Conservation (phyloP, 2,329 filamentous ascomycete genomes). For the Ophiostoma piceae region DNA sequence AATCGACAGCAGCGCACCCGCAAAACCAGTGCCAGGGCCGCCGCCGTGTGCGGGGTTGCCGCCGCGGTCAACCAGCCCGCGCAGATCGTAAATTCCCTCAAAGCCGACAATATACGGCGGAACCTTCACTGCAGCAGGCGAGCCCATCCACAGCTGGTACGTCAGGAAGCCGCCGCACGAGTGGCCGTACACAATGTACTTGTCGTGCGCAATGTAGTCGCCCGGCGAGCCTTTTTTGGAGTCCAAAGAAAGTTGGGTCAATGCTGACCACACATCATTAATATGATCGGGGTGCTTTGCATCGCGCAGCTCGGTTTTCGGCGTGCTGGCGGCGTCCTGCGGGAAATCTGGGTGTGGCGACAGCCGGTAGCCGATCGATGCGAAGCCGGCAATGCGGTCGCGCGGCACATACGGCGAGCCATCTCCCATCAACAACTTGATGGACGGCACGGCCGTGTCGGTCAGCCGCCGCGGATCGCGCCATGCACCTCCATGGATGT, state of each 20-base stretch:
- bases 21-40: slow-evolving; percentile 41
- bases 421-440: slow-evolving; percentile 21
- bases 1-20: slow-evolving; percentile 31
- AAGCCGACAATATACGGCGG: slow-evolving; percentile 51
- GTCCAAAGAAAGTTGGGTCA: slow-evolving; percentile 45
- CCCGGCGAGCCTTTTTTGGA: slow-evolving; percentile 29
- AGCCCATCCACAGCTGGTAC: slow-evolving; percentile 52
- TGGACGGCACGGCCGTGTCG: slow-evolving; percentile 42
- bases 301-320: slow-evolving; percentile 35
- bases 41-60: slow-evolving; percentile 42
- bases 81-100: slow-evolving; percentile 63
- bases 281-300: slow-evolving; percentile 58
- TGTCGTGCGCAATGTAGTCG: slow-evolving; percentile 28
- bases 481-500: slow-evolving; percentile 61
- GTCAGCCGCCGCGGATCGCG: slow-evolving; percentile 51
- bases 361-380: slow-evolving; percentile 61
- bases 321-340: slow-evolving; percentile 39
- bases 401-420: slow-evolving; percentile 40
- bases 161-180: slow-evolving; percentile 60
- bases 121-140: not conserved
- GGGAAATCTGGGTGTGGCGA: slow-evolving; percentile 48
- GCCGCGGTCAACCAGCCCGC: slow-evolving; percentile 46
- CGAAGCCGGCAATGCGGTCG: slow-evolving; percentile 52
- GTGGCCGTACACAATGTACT: slow-evolving; percentile 57
- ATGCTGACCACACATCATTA: slow-evolving; percentile 48